Evolutionary conservation across 2,329 filamentous ascomycete species (phyloP).

Genomic region (Bisporella sp.): DNA sequence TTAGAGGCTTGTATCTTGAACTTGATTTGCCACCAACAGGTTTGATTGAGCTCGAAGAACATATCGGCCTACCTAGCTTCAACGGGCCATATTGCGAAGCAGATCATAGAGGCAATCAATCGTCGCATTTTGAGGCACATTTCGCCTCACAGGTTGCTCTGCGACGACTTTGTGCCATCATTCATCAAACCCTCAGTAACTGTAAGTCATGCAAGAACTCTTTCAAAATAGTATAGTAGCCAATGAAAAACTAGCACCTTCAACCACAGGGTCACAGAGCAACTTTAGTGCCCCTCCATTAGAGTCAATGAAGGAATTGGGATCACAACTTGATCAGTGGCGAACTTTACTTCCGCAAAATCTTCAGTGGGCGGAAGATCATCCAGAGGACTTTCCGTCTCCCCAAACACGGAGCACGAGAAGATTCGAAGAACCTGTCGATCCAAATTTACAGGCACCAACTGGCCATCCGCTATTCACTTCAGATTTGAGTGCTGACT

Average conservation of each 20-base stretch:
- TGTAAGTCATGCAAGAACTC: conserved; percentile 31
- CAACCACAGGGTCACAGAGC: conserved; percentile 3
- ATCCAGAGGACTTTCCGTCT: conserved; percentile 36
- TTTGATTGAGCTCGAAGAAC: conserved; percentile 43
- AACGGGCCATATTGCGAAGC: conserved; percentile 39
- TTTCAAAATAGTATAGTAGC: no score
- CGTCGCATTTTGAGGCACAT: conserved; percentile 48
- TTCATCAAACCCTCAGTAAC: conserved; percentile 44
- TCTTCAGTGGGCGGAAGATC: conserved; percentile 51
- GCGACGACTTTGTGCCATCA: conserved; percentile 42
- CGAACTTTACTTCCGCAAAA: conserved; percentile 45
- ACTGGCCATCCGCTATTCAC: conserved; percentile 34
- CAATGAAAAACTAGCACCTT: no score
- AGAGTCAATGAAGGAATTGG: conserved; percentile 42
- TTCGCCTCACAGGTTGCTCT: conserved; percentile 55
- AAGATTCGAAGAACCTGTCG: conserved; percentile 17
- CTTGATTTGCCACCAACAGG: conserved; percentile 50
- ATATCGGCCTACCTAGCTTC: conserved; percentile 49
- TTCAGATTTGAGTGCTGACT: conserved; percentile 36
- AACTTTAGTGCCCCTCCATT: conserved; percentile 20
- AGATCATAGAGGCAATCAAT: conserved; percentile 41
- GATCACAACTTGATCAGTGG: conserved; percentile 50
- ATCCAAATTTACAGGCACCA: conserved; percentile 14
- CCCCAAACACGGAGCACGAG: conserved; percentile 22
- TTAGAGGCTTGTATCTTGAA: conserved; percentile 48